phyloP scores from a whole-genome alignment of 2,329 filamentous ascomycete genomes.

The Colletotrichum tropicale region DNA sequence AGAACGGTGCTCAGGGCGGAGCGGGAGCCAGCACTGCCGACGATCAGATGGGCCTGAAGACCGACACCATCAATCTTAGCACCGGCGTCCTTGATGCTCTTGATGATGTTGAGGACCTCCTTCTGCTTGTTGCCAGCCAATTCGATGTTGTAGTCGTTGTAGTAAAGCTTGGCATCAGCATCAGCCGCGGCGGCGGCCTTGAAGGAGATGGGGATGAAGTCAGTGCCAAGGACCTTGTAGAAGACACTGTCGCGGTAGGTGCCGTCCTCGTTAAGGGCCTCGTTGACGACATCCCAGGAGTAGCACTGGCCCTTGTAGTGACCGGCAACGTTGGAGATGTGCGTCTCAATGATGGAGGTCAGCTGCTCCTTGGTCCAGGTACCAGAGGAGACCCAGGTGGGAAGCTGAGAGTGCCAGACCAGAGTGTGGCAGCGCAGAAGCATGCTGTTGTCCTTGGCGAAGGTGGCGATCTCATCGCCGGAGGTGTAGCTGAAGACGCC shows the following conservation, averaged over 20 bases:
- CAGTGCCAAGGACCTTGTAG: constrained; percentile 45
- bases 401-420: constrained; percentile 47
- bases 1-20: constrained; percentile 48
- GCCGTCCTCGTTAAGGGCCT: constrained; percentile 49
- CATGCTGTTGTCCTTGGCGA: constrained; percentile 17
- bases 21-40: constrained; percentile 45
- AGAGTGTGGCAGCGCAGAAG: constrained; percentile 56
- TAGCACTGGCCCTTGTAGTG: constrained; percentile 52
- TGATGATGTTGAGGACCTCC: constrained; percentile 38
- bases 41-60: constrained; percentile 54
- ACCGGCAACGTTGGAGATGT: constrained; percentile 49
- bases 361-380: constrained; percentile 41
- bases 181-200: constrained; percentile 45
- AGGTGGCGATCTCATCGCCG: constrained; percentile 61
- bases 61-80: constrained; percentile 58
- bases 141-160: constrained; percentile 54
- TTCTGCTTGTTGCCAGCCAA: constrained; percentile 55
- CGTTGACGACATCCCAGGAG: constrained; percentile 59
- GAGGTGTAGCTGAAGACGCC: constrained; percentile 61
- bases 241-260: constrained; percentile 41
- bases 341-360: constrained; percentile 49
- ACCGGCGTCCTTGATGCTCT: constrained; percentile 37
- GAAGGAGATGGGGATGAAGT: constrained; percentile 51
- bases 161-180: constrained; percentile 43
- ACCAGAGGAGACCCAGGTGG: constrained; percentile 44